Conservation (phyloP, 2,329 filamentous ascomycete species). For the Colletotrichum gigasporum region DNA sequence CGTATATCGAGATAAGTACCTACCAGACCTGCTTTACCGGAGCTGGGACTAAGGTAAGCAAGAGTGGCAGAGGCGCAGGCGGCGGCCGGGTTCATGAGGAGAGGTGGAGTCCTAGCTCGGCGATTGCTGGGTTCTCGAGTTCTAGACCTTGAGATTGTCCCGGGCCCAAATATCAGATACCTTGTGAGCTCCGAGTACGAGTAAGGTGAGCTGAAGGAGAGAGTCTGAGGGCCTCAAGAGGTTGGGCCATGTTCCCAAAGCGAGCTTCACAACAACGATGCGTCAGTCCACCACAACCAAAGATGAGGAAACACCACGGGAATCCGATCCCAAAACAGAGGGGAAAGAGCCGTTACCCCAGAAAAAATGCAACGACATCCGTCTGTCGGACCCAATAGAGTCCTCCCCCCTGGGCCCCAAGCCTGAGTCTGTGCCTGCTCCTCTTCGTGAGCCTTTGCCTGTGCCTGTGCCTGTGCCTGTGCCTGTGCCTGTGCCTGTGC, state of each 20-base stretch:
- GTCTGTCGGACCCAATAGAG: not conserved
- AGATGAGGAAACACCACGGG: not conserved
- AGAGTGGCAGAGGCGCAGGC: not conserved
- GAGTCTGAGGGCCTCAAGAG: not conserved
- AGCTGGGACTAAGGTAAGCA: not conserved
- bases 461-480: not conserved
- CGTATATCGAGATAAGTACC: too few species aligned
- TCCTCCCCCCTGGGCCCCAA: constrained; percentile 4
- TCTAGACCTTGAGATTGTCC: constrained; percentile 18
- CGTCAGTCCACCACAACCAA: not conserved
- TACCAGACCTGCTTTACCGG: too few species aligned
- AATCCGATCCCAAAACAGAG: not conserved
- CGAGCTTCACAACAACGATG: not conserved
- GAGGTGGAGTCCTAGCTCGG: not conserved
- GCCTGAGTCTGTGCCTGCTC: too few species aligned
- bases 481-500: too few species aligned
- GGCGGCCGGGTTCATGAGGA: not conserved
- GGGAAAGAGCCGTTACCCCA: not conserved
- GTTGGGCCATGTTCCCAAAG: not conserved
- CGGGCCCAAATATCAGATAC: not conserved
- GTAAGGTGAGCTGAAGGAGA: not conserved
- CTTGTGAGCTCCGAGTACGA: not conserved
- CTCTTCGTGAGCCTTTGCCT: not conserved
- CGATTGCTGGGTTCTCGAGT: not conserved
- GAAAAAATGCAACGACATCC: constrained; percentile 4